Conservation (phyloP, 2,329 filamentous ascomycete species). For the Fusarium dimerum region DNA sequence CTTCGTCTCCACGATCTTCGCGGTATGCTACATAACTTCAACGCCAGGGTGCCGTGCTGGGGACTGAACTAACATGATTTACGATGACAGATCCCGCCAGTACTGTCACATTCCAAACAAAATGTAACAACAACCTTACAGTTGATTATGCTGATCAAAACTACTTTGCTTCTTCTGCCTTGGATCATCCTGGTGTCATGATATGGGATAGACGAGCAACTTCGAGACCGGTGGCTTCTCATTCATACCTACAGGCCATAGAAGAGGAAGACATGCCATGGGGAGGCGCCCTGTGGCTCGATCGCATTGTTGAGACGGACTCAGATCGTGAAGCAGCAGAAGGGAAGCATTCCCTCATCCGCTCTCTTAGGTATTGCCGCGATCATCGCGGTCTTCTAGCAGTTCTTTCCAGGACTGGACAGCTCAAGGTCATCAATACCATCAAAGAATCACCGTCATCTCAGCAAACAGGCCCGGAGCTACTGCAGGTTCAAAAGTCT, state of each 20-base stretch:
- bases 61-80: background rate
- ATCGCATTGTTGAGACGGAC: constrained; percentile 58
- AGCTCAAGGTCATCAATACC: constrained; percentile 62
- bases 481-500: constrained; percentile 60
- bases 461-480: constrained; percentile 54
- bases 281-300: constrained; percentile 61
- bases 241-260: constrained; percentile 56
- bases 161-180: constrained; percentile 79
- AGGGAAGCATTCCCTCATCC: constrained; percentile 61
- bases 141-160: constrained; percentile 81
- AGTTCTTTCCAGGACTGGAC: constrained; percentile 62
- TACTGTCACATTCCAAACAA: constrained; percentile 63
- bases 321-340: constrained; percentile 51
- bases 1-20: constrained; percentile 77
- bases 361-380: constrained; percentile 63
- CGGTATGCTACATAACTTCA: constrained; percentile 48
- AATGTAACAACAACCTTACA: constrained; percentile 70
- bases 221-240: constrained; percentile 52
- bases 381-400: constrained; percentile 63
- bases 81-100: constrained; percentile 45
- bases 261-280: constrained; percentile 64
- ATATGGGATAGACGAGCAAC: constrained; percentile 76
- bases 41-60: background rate
- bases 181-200: constrained; percentile 73
- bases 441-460: constrained; percentile 52